These are phyloP conservation scores for Smallanthus sonchifolius DNA, from an alignment of 129 eudicot genomes.

Conservation along the genomic window DNA sequence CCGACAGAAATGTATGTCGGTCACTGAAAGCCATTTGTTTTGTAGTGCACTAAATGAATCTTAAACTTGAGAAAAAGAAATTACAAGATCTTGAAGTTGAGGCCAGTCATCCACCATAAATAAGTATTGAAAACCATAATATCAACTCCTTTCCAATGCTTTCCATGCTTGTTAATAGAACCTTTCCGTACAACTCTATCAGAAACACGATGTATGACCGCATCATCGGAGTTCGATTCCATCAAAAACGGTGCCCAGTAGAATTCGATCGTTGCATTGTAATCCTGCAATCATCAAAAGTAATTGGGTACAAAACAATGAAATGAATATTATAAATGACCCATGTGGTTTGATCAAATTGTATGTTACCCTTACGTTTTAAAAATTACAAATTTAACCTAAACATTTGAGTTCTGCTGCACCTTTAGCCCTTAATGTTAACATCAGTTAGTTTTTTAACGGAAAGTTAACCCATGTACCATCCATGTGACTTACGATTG, in stretches of 20 bases:
- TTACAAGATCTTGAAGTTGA: constrained; percentile 70
- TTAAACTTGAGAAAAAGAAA: not conserved
- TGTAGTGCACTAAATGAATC: not conserved
- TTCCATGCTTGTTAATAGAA: constrained; percentile 80
- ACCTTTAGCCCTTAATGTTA: no score
- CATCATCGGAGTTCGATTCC: constrained; percentile 90
- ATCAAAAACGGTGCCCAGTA: constrained; percentile 98
- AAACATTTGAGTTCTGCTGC: no score
- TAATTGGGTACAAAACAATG: not conserved
- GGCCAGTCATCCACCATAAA: constrained; percentile 99
- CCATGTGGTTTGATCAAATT: no score
- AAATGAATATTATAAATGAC: no score
- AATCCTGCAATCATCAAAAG: constrained; percentile 40
- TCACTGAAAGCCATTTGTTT: no score
- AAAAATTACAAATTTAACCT: no score
- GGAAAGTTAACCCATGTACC: no score
- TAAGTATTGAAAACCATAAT: constrained; percentile 93
- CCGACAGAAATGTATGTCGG: no score
- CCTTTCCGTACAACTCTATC: constrained; percentile 85
- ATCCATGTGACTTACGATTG: no score
- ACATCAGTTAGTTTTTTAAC: no score
- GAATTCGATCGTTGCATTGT: constrained; percentile 90
- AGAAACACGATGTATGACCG: constrained; percentile 59
- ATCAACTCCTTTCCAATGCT: constrained; percentile 90
- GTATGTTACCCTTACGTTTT: no score